Evolutionary conservation across 306 rosid species (phyloP), one percentile per base, ranked within the genome.

Genomic region (Purshia tridentata): DNA sequence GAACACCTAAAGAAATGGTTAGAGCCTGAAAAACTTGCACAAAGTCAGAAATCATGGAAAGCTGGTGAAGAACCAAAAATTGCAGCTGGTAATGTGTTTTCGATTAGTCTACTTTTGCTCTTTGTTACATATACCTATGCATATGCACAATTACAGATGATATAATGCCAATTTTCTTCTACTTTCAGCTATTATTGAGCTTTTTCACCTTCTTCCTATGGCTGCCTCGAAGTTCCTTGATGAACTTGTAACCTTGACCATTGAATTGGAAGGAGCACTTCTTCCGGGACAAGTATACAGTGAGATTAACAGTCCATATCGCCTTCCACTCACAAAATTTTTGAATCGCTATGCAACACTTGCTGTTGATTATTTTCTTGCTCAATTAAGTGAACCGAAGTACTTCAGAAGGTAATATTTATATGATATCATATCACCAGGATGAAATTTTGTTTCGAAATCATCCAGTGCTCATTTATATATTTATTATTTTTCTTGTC

Each of bases 51-150:
- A 77, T 65, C 89, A 81, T 95, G 99, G 99, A 95, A 95, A 87
- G 92, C 99, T 70, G 99, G 99, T 65, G 99, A 95, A 86, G 99
- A 95, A 81, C 99, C 99, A 50, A 95, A 91, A 86, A 91, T 95
- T 81, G 99, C 99, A 8, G 99, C 99, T 62, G 99, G 99, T 95
- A 80, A 76, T 59, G 69, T 63, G 65, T 69, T 72, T 65, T 79
- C 67, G 20, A 20, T 84, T 67, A 29, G 58, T 75, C 65, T 78
- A 65, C 51, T 72, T 59, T 52, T 67, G 72, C 44, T 66, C 73
- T 72, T 6, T 55, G 65, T 72, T 81, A 58, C 73, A 72, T 22
- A 52, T 78, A 52, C 63, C 72, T 76, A 74, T 41, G 18, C 56
- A 44, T 6, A 51, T 62, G 67, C 72, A 40, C 16, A 37, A 51